Evolutionary conservation across 1,139 yeast genomes (phyloP).

Genomic region (Geotrichum phurueaensis): DNA sequence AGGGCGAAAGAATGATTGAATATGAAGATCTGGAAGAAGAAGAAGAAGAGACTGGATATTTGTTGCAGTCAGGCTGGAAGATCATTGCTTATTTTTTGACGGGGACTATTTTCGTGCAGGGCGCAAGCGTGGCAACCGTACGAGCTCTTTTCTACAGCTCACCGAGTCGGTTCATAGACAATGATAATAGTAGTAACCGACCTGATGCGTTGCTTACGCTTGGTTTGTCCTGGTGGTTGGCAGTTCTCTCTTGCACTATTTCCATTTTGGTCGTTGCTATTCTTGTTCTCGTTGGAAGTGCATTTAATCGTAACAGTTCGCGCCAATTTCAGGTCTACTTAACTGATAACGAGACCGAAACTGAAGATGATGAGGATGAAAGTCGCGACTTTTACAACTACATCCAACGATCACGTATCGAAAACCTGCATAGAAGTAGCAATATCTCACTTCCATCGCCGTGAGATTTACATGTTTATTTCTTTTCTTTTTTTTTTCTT

Average conservation of each 20-base stretch:
- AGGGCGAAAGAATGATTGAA: neutral
- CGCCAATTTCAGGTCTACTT: conserved; percentile 9
- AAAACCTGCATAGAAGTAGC: conserved; percentile 18
- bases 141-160: neutral
- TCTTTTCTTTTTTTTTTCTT: neutral
- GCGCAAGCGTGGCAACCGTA: conserved; percentile 7
- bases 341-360: neutral
- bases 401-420: conserved; percentile 15
- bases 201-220: conserved; percentile 3
- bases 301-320: neutral
- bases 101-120: conserved; percentile 7
- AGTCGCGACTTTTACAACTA: conserved; percentile 13
- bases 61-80: conserved; percentile 15
- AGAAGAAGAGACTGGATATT: conserved; percentile 1
- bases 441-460: neutral
- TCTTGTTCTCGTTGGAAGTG: conserved; percentile 9
- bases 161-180: neutral
- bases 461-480: neutral
- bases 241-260: conserved; percentile 1
- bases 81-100: conserved; percentile 10
- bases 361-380: conserved; percentile 13
- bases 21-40: neutral
- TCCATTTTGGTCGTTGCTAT: neutral
- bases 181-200: neutral
- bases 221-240: conserved; percentile 15